Conservation (phyloP, 2,329 filamentous ascomycete species). For the Dactylellina leptospora region DNA sequence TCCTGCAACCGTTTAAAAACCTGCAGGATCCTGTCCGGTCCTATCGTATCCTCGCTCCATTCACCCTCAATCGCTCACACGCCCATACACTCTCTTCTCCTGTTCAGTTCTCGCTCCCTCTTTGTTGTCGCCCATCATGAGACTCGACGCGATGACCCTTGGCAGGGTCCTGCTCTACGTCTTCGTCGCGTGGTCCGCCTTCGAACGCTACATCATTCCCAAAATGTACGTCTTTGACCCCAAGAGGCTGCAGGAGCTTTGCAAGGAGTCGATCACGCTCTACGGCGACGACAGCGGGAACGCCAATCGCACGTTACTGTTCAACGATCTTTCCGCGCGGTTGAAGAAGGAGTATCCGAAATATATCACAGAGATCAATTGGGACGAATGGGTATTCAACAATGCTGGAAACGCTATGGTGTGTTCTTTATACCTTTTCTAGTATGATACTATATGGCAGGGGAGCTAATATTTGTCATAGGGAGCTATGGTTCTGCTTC, state of each 20-base stretch:
- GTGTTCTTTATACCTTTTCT: slow-evolving; percentile 2
- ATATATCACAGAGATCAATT: slow-evolving; percentile 68
- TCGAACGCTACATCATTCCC: slow-evolving; percentile 53
- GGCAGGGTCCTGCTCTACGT: slow-evolving; percentile 23
- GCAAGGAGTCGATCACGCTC: slow-evolving; percentile 70
- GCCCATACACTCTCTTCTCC: background rate
- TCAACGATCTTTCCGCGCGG: slow-evolving; percentile 70
- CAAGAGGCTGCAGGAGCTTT: slow-evolving; percentile 73
- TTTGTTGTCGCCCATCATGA: slow-evolving; percentile 19
- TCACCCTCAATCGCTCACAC: background rate
- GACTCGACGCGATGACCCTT: slow-evolving; percentile 27
- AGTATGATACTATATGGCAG: too few species aligned
- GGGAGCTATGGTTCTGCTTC: slow-evolving; percentile 87
- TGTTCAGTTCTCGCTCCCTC: background rate
- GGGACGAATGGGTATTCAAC: slow-evolving; percentile 90
- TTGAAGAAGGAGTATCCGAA: slow-evolving; percentile 59
- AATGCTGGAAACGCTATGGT: slow-evolving; percentile 87
- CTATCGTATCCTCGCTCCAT: slow-evolving; percentile 1
- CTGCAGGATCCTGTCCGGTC: slow-evolving; percentile 1
- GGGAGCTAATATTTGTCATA: slow-evolving; percentile 11
- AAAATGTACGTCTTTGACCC: slow-evolving; percentile 78
- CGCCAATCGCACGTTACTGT: slow-evolving; percentile 68
- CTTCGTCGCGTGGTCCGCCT: slow-evolving; percentile 29
- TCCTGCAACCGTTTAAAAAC: slow-evolving; percentile 13
- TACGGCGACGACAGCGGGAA: slow-evolving; percentile 73